phyloP scores from a whole-genome alignment of 164 flowering plant genomes.

The Amborella trichopoda region DNA sequence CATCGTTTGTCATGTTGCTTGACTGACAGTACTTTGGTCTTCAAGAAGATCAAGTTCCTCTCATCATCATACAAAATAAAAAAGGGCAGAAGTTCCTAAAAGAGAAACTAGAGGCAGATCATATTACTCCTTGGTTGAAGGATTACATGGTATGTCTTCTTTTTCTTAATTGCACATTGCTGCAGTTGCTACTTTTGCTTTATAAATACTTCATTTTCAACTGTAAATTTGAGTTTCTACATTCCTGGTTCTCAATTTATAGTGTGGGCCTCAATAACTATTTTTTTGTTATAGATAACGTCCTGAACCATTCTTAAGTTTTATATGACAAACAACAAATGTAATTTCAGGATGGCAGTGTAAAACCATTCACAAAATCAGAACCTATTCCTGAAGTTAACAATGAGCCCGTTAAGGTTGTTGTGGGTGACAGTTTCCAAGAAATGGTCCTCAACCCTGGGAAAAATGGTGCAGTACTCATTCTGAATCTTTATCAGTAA shows the following conservation, averaged over 20 bases:
- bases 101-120: constrained; percentile 47
- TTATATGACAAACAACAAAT: too few relatives aligned
- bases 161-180: too few relatives aligned
- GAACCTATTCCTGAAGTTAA: constrained; percentile 84
- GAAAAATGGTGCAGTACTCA: constrained; percentile 87
- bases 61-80: constrained; percentile 46
- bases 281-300: too few relatives aligned
- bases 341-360: constrained; percentile 52
- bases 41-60: constrained; percentile 59
- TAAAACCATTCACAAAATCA: constrained; percentile 46
- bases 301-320: too few relatives aligned
- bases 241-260: too few relatives aligned
- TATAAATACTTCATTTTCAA: too few relatives aligned
- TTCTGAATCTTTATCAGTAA: too few relatives aligned
- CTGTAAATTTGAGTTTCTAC: too few relatives aligned
- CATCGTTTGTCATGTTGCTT: too few relatives aligned
- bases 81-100: constrained; percentile 61
- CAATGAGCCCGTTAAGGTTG: constrained; percentile 91
- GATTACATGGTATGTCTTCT: constrained; percentile 49
- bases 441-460: constrained; percentile 77
- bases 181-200: too few relatives aligned
- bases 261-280: too few relatives aligned
- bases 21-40: constrained; percentile 75
- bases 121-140: constrained; percentile 73
- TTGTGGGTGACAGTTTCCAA: constrained; percentile 70